Base-by-base conservation (phyloP, 1,284 basidiomycete species). In the Pseudozyma flocculosa region DNA sequence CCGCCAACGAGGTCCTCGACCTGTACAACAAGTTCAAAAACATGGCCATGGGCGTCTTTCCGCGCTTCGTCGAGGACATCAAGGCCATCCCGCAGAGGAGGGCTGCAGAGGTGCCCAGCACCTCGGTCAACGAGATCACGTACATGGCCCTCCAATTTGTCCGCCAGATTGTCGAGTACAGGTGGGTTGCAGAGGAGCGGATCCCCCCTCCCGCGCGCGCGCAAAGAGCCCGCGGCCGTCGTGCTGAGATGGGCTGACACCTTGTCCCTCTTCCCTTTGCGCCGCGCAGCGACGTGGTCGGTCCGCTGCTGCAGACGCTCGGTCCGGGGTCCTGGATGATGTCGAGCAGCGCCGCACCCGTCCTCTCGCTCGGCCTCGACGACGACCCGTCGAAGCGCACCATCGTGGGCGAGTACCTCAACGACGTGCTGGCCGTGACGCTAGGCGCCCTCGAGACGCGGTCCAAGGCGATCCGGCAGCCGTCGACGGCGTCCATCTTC, bases 311-410 rank as follows among this genome's bases (percentile, higher is more conserved):
- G 7, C 54, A 66, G 42, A 61, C 60, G 15, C 52, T 77, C 4
- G 73, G 72, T 5, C 59, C 59, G 21, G 73, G 73, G 23, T 68
- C 62, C 36, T 74, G 73, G 73, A 70, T 70, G 57, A 72, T 72
- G 71, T 54, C 64, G 19, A 54, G 60, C 34, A 62, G 51, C 46
- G 54, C 58, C 11, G 72, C 71, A 14, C 72, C 67, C 5, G 58
- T 67, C 4, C 52, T 68, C 2, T 70, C 70, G 29, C 57, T 70
- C 3, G 68, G 68, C 7, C 43, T 68, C 4, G 61, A 69, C 24
- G 59, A 45, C 38, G 61, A 64, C 34, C 24, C 62, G 11, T 54
- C 52, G 48, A 64, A 55, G 32, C 53, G 54, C 21, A 52, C 38
- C 23, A 72, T 70, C 18, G 54, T 70, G 3, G 57, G 59, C 8